A percentile compares a stretch with the other conserved stretches of the same genome.
Conservation (phyloP, 352 stramenopile species). For the Phytophthora idaei region DNA sequence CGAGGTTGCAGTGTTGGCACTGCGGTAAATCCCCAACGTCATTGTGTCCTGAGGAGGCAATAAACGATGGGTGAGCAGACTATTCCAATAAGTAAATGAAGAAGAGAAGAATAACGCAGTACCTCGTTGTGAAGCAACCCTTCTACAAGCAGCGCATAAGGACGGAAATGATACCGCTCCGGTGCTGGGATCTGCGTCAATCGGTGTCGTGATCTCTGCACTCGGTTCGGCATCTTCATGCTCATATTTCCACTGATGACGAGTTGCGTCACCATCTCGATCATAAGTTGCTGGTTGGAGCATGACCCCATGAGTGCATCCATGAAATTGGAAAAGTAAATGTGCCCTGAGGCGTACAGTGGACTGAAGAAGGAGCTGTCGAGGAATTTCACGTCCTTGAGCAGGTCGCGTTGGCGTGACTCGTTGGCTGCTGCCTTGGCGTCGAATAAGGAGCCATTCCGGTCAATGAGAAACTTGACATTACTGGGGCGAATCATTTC, state of each 20-base stretch:
- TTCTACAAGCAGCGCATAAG: conserved; percentile 66
- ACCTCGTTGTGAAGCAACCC: conserved; percentile 64
- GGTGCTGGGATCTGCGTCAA: conserved; percentile 65
- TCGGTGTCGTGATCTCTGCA: conserved; percentile 45
- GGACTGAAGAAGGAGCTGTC: conserved; percentile 63
- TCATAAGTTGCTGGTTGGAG: conserved; percentile 61
- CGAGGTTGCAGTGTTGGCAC: conserved; percentile 37
- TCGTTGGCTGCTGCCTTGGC: conserved; percentile 41
- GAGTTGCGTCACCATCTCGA: conserved; percentile 74
- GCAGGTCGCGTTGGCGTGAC: conserved; percentile 43
- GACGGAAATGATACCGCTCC: conserved; percentile 57
- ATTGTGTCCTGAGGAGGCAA: conserved; percentile 53
- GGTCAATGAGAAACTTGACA: conserved; percentile 72
- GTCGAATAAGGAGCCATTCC: conserved; percentile 53
- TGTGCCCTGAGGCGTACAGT: conserved; percentile 64
- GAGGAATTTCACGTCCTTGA: conserved; percentile 62
- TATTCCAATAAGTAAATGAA: conserved; percentile 1
- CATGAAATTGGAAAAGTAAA: conserved; percentile 79
- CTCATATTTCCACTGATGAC: conserved; percentile 63
- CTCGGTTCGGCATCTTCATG: conserved; percentile 54
- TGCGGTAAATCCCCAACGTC: conserved; percentile 63
- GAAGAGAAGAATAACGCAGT: conserved; percentile 2
- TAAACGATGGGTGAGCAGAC: conserved; percentile 10
- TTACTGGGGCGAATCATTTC: conserved; percentile 81
- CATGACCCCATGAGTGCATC: conserved; percentile 69